These are phyloP conservation scores for Hypoxylon subgilvum DNA, from an alignment of 495 filamentous ascomycete genomes.

Conservation along the genomic window DNA sequence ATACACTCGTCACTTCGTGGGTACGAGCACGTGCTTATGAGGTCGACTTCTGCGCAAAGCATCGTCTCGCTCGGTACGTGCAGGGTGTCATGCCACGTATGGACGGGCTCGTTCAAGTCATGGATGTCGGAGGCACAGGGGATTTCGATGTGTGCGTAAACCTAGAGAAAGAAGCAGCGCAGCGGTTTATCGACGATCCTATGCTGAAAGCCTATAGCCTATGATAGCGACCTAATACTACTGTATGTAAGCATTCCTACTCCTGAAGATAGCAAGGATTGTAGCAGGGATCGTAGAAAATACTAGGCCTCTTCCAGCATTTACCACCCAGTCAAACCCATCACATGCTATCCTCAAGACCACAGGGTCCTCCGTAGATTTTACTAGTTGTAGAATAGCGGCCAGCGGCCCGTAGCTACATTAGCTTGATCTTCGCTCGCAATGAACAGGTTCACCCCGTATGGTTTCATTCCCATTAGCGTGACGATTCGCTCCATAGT, in stretches of 20 bases:
- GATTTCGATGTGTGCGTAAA: conserved; percentile 47
- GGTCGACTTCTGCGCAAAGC: conserved; percentile 43
- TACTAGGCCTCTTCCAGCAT: no score
- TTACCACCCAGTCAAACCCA: no score
- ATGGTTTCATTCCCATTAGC: no score
- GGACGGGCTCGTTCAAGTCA: conserved; percentile 49
- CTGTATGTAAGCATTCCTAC: neutral
- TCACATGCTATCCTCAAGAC: no score
- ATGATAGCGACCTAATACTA: neutral
- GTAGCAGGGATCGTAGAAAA: no score
- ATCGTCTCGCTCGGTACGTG: conserved; percentile 38
- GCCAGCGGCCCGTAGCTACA: no score
- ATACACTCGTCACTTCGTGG: conserved; percentile 51
- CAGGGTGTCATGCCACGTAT: conserved; percentile 46
- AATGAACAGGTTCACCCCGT: no score
- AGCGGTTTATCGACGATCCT: conserved; percentile 40
- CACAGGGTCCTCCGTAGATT: no score
- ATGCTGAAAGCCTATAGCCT: conserved; percentile 31
- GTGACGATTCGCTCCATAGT: no score
- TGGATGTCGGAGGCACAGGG: conserved; percentile 38
- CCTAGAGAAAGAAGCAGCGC: conserved; percentile 39
- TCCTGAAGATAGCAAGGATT: neutral
- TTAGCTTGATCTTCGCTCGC: no score
- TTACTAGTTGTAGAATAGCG: no score
- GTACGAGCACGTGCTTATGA: conserved; percentile 44